Percentiles rank a stretch among this genome's conserved stretches.
Evolutionary conservation across 2,329 filamentous ascomycete species (phyloP).

Genomic region (Macrophomina phaseolina): DNA sequence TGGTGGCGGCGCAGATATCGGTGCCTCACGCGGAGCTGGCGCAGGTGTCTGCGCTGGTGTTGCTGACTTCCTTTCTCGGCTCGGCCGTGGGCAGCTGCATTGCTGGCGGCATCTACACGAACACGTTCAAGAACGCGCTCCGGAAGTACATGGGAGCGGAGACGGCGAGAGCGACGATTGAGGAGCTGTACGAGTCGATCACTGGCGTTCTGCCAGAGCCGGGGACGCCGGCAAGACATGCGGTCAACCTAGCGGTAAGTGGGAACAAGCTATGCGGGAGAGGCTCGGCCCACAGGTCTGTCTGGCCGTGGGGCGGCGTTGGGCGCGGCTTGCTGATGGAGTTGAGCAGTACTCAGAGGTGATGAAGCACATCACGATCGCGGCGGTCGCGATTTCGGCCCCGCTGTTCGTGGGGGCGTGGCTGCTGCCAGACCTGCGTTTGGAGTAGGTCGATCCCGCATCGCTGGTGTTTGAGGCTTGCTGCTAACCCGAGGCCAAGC

Average conservation of each 20-base stretch:
- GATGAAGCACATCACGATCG: conserved; percentile 17
- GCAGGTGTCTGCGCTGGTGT: conserved; percentile 55
- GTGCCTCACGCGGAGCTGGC: conserved; percentile 55
- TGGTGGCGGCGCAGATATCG: conserved; percentile 54
- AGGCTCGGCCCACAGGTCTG: neutral
- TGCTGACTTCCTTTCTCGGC: conserved; percentile 52
- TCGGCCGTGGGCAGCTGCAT: conserved; percentile 48
- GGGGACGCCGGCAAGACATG: conserved; percentile 49
- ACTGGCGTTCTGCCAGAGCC: conserved; percentile 46
- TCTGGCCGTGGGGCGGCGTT: neutral
- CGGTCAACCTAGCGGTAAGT: conserved; percentile 42
- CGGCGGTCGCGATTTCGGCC: conserved; percentile 2
- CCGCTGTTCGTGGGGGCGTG: conserved; percentile 10
- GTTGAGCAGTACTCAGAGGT: conserved; percentile 16
- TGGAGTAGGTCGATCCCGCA: conserved; percentile 5
- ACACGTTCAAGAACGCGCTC: conserved; percentile 48
- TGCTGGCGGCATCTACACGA: conserved; percentile 58
- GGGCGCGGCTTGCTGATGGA: neutral
- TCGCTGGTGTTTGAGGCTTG: neutral
- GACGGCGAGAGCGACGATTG: conserved; percentile 40
- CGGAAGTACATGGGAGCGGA: conserved; percentile 43
- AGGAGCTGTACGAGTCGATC: conserved; percentile 54
- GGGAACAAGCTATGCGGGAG: neutral
- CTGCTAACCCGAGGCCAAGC: neutral
- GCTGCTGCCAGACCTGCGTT: conserved; percentile 2